Percentiles rank a stretch among this genome's conserved stretches.
Evolutionary conservation across 768 basidiomycete genomes (phyloP).

Genomic region (Krasilnikovozyma curviuscula): DNA sequence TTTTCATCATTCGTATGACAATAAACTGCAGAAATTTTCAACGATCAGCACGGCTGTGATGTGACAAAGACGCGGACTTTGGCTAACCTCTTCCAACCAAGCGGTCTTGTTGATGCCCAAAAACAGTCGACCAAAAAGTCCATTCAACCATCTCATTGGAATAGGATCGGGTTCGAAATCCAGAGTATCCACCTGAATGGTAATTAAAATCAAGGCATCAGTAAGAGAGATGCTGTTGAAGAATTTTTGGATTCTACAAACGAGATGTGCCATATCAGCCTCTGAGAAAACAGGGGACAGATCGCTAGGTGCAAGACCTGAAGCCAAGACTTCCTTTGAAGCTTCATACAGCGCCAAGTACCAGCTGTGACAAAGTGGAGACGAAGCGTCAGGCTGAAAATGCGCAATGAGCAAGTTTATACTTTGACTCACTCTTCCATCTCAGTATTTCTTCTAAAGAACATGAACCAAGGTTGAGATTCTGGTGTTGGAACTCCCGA

Average conservation of each 20-base stretch:
- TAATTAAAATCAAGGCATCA: constrained; percentile 48
- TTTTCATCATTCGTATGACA: constrained; percentile 76
- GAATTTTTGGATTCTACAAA: neutral
- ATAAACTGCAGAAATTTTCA: too few species aligned
- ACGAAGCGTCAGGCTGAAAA: neutral
- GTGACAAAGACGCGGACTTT: too few species aligned
- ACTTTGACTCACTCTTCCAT: constrained; percentile 82
- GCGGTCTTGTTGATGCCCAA: constrained; percentile 78
- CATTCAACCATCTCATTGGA: constrained; percentile 95
- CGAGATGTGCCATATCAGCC: neutral
- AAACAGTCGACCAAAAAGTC: constrained; percentile 76
- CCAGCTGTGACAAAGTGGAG: neutral
- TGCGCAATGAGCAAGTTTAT: constrained; percentile 21
- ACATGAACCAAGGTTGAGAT: constrained; percentile 97
- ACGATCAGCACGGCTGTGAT: too few species aligned
- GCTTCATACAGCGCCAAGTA: constrained; percentile 59
- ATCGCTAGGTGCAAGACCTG: constrained; percentile 35
- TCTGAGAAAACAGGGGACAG: constrained; percentile 31
- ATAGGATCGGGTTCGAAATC: constrained; percentile 91
- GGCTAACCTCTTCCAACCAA: constrained; percentile 41
- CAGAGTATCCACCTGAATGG: constrained; percentile 55
- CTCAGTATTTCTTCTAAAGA: constrained; percentile 64
- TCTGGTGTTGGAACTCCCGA: too few species aligned
- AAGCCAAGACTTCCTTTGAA: constrained; percentile 13
- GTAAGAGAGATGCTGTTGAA: neutral